These are phyloP conservation scores for Flaveria trinervia DNA, from an alignment of 129 eudicot genomes.

Conservation along the genomic window DNA sequence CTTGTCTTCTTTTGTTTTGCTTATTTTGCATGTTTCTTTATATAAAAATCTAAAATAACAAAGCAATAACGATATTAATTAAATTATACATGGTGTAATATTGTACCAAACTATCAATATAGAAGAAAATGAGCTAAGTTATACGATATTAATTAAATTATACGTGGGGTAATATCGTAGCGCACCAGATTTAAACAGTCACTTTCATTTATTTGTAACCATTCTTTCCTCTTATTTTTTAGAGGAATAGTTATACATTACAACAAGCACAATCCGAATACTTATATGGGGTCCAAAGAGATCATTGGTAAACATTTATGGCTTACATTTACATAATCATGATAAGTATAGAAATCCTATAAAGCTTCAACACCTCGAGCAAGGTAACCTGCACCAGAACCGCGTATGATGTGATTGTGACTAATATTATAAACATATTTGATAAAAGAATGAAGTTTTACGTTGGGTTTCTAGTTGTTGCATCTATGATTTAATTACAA, in stretches of 20 bases:
- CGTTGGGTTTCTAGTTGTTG: background rate
- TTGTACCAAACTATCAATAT: too few species aligned
- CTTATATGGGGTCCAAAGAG: conserved; percentile 13
- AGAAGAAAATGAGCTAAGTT: too few species aligned
- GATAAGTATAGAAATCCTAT: conserved; percentile 14
- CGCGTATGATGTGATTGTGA: background rate
- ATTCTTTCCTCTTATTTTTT: background rate
- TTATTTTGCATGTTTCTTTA: too few species aligned
- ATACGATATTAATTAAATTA: too few species aligned
- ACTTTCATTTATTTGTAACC: background rate
- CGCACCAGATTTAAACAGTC: background rate
- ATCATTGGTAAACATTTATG: conserved; percentile 12
- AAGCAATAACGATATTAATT: too few species aligned
- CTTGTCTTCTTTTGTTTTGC: too few species aligned
- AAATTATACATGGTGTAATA: too few species aligned
- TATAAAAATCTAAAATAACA: too few species aligned
- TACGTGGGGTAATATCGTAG: background rate
- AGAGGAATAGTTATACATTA: background rate
- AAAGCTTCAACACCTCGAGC: conserved; percentile 23
- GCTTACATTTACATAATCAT: conserved; percentile 22
- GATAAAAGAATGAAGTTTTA: background rate
- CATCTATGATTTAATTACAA: background rate
- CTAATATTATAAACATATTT: background rate
- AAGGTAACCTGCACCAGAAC: conserved; percentile 28
- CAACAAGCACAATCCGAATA: conserved; percentile 12